Percentiles rank a stretch among this genome's conserved stretches.
Conservation (phyloP, 371 early-diverging fungal genomes). For the Mucor circinelloides region DNA sequence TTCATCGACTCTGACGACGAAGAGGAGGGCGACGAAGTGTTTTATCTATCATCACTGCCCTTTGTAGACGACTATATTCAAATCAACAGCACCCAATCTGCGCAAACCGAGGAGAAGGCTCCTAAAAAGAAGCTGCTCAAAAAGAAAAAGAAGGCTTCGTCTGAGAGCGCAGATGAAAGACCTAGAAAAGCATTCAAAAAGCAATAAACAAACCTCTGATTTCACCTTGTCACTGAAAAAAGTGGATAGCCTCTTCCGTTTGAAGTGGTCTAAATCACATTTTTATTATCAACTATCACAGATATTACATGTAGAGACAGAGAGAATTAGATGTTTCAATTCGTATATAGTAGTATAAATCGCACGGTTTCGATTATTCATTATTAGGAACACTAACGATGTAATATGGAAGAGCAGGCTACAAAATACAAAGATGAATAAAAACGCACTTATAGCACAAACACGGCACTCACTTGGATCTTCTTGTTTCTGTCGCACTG, state of each 20-base stretch:
- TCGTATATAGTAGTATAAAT: not conserved
- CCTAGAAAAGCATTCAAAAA: constrained; percentile 18
- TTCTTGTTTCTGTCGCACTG: constrained; percentile 89
- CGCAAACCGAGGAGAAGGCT: not conserved
- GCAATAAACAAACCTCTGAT: not conserved
- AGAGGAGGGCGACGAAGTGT: constrained; percentile 48
- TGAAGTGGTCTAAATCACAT: not conserved
- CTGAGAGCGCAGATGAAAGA: constrained; percentile 8
- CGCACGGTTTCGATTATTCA: constrained; percentile 12
- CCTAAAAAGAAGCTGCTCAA: constrained; percentile 8
- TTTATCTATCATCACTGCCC: constrained; percentile 33
- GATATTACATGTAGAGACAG: not conserved
- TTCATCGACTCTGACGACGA: constrained; percentile 69
- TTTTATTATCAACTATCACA: not conserved
- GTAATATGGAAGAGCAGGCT: constrained; percentile 57
- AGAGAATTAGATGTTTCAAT: not conserved
- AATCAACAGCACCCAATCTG: not conserved
- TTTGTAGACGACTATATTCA: constrained; percentile 11
- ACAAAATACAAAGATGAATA: not conserved
- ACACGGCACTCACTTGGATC: constrained; percentile 67
- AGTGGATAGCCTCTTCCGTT: too few species aligned
- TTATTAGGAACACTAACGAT: constrained; percentile 46
- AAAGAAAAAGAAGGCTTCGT: constrained; percentile 14
- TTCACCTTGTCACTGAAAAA: too few species aligned
- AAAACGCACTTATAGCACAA: not conserved